phyloP scores from a whole-genome alignment of 2,329 filamentous ascomycete species.

The Pseudonectria buxi region DNA sequence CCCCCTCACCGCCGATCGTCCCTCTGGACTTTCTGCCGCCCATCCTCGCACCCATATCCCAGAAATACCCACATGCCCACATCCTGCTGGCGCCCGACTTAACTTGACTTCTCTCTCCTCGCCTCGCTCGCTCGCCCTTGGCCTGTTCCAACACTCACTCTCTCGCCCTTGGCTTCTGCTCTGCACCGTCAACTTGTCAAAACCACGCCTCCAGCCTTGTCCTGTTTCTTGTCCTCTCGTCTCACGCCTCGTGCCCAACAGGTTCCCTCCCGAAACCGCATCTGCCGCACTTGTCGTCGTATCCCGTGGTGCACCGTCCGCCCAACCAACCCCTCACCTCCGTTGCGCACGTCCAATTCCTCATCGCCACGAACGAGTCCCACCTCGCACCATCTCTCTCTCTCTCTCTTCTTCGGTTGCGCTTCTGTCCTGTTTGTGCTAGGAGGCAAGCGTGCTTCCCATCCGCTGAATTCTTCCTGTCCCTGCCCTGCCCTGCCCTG shows the following conservation, averaged over 20 bases:
- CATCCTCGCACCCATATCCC: constrained; percentile 14
- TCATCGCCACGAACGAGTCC: constrained; percentile 17
- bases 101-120: background rate
- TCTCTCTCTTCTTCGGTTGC: constrained; percentile 12
- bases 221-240: constrained; percentile 7
- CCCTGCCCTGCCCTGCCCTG: constrained; percentile 8
- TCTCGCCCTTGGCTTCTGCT: constrained; percentile 8
- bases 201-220: constrained; percentile 9
- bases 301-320: constrained; percentile 16
- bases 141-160: constrained; percentile 17
- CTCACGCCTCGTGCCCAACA: constrained; percentile 19
- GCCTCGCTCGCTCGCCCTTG: constrained; percentile 4
- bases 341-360: constrained; percentile 21
- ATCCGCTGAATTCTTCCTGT: constrained; percentile 9
- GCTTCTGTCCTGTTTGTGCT: constrained; percentile 5
- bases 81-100: constrained; percentile 18
- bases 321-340: constrained; percentile 8
- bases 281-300: constrained; percentile 4
- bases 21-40: constrained; percentile 18
- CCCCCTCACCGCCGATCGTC: constrained; percentile 23
- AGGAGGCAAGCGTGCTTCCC: too few relatives aligned
- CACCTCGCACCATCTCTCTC: constrained; percentile 14
- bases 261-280: constrained; percentile 14
- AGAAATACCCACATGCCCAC: constrained; percentile 6
- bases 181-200: constrained; percentile 12